A percentile compares a stretch with the other conserved stretches of the same genome.
phyloP scores from a whole-genome alignment of 768 basidiomycete genomes.

The Fomitopsis serialis region DNA sequence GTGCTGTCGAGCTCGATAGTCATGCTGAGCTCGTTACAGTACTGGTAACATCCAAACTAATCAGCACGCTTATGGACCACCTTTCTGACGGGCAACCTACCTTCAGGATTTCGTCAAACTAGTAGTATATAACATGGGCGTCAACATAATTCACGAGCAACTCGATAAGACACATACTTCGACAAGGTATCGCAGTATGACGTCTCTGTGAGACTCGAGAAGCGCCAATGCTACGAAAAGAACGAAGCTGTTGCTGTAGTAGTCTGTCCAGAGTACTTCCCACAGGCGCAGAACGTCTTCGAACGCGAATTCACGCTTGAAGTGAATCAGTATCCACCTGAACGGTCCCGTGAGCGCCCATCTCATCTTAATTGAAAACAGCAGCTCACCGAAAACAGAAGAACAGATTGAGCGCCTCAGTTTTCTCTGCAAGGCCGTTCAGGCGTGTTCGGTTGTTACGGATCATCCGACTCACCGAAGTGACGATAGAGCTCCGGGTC shows the following conservation, averaged over 20 bases:
- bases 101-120: slow-evolving; percentile 84
- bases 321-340: slow-evolving; percentile 88
- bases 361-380: too few species aligned
- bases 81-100: slow-evolving; percentile 27
- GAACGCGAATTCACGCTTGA: slow-evolving; percentile 96
- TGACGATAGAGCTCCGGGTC: slow-evolving; percentile 94
- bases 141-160: not conserved
- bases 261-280: slow-evolving; percentile 93
- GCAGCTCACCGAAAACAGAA: slow-evolving; percentile 97
- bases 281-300: slow-evolving; percentile 85
- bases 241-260: slow-evolving; percentile 84
- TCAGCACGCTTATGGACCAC: not conserved
- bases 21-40: slow-evolving; percentile 93
- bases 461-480: slow-evolving; percentile 49
- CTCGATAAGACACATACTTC: slow-evolving; percentile 52
- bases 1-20: slow-evolving; percentile 96
- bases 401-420: slow-evolving; percentile 88
- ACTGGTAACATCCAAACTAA: slow-evolving; percentile 35
- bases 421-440: slow-evolving; percentile 54
- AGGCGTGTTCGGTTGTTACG: not conserved
- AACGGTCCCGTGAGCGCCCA: slow-evolving; percentile 3
- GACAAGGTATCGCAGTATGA: slow-evolving; percentile 90
- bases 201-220: slow-evolving; percentile 91
- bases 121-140: not conserved
- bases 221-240: slow-evolving; percentile 93